Conservation (phyloP, 2,329 filamentous ascomycete genomes). For the Diaporthe ilicicola region DNA sequence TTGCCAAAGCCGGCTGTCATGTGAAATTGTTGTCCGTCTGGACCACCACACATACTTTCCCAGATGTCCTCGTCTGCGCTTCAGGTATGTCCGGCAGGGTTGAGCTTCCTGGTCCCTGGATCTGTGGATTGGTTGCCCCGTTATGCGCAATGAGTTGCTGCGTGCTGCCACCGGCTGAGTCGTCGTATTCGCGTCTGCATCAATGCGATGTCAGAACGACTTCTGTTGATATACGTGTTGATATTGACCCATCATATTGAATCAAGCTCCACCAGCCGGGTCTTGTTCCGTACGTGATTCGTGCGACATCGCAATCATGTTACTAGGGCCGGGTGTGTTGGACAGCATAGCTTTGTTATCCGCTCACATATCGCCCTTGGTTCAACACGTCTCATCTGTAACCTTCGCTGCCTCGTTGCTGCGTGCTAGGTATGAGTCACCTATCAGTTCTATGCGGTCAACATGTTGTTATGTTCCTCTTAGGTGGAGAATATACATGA, state of each 20-base stretch:
- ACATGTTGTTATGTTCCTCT: too few relatives aligned
- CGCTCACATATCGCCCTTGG: too few relatives aligned
- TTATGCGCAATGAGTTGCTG: not conserved
- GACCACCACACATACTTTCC: too few relatives aligned
- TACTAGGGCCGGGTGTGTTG: too few relatives aligned
- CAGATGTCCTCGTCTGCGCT: not conserved
- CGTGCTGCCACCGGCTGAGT: too few relatives aligned
- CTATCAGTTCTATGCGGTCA: too few relatives aligned
- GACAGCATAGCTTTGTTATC: too few relatives aligned
- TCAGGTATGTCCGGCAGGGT: not conserved
- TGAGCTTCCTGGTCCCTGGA: not conserved
- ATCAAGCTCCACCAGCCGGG: not conserved
- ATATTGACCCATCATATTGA: too few relatives aligned
- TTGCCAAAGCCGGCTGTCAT: not conserved
- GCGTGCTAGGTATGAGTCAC: too few relatives aligned
- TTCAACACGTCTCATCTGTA: too few relatives aligned
- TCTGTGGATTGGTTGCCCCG: not conserved
- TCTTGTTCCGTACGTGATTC: not conserved
- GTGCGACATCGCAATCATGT: not conserved
- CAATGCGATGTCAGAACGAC: not conserved
- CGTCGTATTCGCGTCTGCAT: not conserved
- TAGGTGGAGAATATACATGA: too few relatives aligned
- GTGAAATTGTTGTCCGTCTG: not conserved
- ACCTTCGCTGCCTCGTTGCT: too few relatives aligned
- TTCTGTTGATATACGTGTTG: not conserved